Evolutionary conservation across 2,329 filamentous ascomycete genomes (phyloP), one percentile per base, ranked within the genome.

Genomic region (Diaporthe sp.): DNA sequence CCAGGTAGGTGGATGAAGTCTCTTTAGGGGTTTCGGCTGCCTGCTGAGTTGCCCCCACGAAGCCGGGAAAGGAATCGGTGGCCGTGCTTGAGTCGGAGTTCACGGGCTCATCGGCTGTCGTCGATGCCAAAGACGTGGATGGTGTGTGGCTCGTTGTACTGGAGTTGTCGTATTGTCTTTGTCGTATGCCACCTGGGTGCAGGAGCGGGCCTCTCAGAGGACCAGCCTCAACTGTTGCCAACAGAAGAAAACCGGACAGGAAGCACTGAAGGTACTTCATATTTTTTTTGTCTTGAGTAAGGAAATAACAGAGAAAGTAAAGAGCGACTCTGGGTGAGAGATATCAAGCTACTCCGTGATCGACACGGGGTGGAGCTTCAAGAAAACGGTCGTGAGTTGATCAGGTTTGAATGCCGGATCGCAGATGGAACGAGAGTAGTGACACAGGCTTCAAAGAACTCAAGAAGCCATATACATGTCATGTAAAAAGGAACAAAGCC

Each of bases 211-310:
- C 53, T 28, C 61, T 77, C 28, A 77, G 76, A 77, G 76, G 76
- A 74, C 76, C 76, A 62, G 76, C 76, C 76, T 77, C 74, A 17
- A 74, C 74, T 76, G 74, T 68, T 74, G 61, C 42, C 25, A 76
- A 61, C 59, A 77, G 74, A 62, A 77, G 74, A 57, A 74, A 57
- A 44, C 72, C 37, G 49, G 46, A 59, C 25, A 76, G 31, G 59
- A 76, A 65, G 39, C 69, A 46, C 34, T 55, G 53, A 69, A 72
- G 15, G 10, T 68, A 61, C 67, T 76, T 76, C 53, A 51, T 70
- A 31, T 55, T n/a, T 51, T n/a, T n/a, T 34, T 34, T 12, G 13
- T 77, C 13, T 69, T 15, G 49, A 4, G 49, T 42, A 42, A 53
- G 34, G 31, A 67, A 69, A 49, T 49, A 49, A 72, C 25, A 44